Conservation (phyloP, 2,329 filamentous ascomycete genomes). For the Atkinsonella texensis region DNA sequence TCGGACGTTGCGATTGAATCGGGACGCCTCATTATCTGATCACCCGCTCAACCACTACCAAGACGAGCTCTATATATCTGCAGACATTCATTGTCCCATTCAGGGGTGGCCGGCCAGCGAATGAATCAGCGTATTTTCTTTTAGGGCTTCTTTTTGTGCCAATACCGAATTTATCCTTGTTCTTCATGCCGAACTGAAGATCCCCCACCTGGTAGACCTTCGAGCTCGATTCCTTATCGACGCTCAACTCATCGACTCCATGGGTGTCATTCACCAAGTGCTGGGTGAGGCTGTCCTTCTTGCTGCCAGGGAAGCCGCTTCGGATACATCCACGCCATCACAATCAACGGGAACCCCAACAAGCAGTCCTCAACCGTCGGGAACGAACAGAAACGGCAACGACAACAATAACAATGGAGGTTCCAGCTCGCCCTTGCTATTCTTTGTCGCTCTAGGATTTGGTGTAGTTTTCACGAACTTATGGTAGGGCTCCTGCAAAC, state of each 20-base stretch:
- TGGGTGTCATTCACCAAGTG: conserved; percentile 25
- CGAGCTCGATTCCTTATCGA: neutral
- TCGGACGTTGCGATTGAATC: neutral
- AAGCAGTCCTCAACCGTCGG: conserved; percentile 7
- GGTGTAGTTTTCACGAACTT: conserved; percentile 98
- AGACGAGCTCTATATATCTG: neutral
- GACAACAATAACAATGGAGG: conserved; percentile 13
- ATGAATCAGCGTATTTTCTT: neutral
- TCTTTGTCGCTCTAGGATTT: conserved; percentile 93
- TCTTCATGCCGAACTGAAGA: conserved; percentile 2
- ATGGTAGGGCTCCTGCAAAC: conserved; percentile 51
- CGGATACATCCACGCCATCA: conserved; percentile 6
- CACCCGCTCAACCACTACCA: neutral
- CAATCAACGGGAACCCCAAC: conserved; percentile 6
- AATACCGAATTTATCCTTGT: neutral
- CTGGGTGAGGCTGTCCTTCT: conserved; percentile 24
- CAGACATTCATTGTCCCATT: neutral
- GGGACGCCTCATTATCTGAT: neutral
- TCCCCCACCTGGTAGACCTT: neutral
- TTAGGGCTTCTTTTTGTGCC: neutral
- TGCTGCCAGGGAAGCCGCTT: conserved; percentile 23
- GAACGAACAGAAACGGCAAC: conserved; percentile 9
- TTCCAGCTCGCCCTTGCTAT: conserved; percentile 39
- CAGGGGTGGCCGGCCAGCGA: neutral
- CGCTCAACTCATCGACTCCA: conserved; percentile 10